These are phyloP conservation scores for Aureoboletus auriporus DNA, from an alignment of 768 basidiomycete genomes.

Conservation along the genomic window DNA sequence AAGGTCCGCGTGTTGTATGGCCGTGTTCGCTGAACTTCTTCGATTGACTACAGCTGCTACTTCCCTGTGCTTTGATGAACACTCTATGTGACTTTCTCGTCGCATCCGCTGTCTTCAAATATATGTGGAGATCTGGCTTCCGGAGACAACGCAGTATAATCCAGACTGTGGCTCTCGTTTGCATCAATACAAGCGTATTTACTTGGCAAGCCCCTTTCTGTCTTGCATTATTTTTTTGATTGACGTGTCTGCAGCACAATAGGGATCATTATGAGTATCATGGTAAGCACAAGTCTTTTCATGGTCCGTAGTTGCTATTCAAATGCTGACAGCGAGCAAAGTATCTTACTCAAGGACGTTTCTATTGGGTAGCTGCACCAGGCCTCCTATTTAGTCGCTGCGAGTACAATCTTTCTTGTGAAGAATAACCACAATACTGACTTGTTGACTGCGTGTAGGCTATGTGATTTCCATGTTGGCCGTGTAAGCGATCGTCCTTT, in stretches of 20 bases:
- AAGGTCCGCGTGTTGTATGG: background rate
- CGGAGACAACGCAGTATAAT: constrained; percentile 2
- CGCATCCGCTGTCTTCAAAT: constrained; percentile 5
- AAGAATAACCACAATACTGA: background rate
- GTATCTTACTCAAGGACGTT: constrained; percentile 1
- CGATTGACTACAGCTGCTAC: background rate
- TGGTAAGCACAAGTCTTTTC: constrained; percentile 2
- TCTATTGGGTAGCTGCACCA: background rate
- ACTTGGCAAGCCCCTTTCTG: constrained; percentile 4
- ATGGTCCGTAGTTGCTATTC: background rate
- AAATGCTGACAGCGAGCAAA: background rate
- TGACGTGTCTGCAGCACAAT: background rate
- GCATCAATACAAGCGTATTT: constrained; percentile 8
- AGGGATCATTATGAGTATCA: background rate
- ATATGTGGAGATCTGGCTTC: constrained; percentile 17
- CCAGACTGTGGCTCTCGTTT: constrained; percentile 11
- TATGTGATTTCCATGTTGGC: constrained; percentile 16
- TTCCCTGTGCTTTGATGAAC: background rate
- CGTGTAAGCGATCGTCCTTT: constrained; percentile 2
- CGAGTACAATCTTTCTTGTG: background rate
- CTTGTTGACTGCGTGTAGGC: background rate
- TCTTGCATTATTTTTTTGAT: background rate
- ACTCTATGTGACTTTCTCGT: constrained; percentile 1
- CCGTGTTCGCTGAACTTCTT: background rate
- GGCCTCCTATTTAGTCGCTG: constrained; percentile 5